Evolutionary conservation across 257 asterid species (phyloP).

Genomic region (Lycium barbarum): DNA sequence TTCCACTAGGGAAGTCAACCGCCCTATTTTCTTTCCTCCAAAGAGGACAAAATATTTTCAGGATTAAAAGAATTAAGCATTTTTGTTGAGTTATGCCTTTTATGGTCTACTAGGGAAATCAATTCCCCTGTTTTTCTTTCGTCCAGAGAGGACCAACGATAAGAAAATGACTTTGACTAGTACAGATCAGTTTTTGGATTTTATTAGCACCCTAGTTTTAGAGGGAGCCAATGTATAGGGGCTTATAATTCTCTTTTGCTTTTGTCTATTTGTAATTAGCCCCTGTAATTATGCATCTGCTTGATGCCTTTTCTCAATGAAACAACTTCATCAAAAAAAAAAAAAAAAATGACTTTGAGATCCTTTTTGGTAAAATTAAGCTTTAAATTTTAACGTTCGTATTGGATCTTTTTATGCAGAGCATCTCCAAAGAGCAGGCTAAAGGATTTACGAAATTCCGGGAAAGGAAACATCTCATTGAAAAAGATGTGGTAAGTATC

Average conservation of each 20-base stretch:
- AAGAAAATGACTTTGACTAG: slow-evolving; percentile 22
- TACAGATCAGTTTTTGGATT: too few relatives aligned
- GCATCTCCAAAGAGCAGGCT: slow-evolving; percentile 83
- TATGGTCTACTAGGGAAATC: background rate
- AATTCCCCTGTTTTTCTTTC: slow-evolving; percentile 16
- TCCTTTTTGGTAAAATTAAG: slow-evolving; percentile 13
- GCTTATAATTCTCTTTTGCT: too few relatives aligned
- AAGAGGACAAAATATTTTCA: background rate
- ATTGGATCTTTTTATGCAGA: slow-evolving; percentile 51
- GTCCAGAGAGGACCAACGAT: slow-evolving; percentile 4
- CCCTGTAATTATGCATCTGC: too few relatives aligned
- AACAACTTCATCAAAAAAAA: too few relatives aligned
- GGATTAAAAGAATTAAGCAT: slow-evolving; percentile 5
- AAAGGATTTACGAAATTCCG: slow-evolving; percentile 90
- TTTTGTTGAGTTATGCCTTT: background rate
- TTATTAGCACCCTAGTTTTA: too few relatives aligned
- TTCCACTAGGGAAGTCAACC: background rate
- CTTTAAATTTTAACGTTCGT: background rate
- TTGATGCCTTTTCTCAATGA: too few relatives aligned
- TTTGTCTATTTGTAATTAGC: too few relatives aligned
- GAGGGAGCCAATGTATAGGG: too few relatives aligned
- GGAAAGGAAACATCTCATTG: slow-evolving; percentile 97
- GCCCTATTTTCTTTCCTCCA: background rate
- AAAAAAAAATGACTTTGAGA: slow-evolving; percentile 25
- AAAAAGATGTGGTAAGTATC: slow-evolving; percentile 90